These are phyloP conservation scores for Phyllosticta citrichinensis DNA, from an alignment of 2,329 filamentous ascomycete species.

Conservation along the genomic window DNA sequence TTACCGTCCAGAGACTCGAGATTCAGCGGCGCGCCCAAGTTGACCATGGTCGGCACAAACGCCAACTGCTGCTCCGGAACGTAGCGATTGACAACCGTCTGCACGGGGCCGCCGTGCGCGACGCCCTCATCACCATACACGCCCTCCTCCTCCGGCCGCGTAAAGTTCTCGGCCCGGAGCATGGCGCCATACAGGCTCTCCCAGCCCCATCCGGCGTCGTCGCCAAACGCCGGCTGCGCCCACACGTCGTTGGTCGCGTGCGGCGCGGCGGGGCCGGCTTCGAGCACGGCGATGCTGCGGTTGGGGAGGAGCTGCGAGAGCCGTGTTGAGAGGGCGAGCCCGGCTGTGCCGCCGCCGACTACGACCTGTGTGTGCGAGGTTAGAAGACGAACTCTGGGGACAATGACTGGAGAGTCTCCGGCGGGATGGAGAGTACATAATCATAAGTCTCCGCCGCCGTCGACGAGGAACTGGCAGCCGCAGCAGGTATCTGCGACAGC, in stretches of 20 bases:
- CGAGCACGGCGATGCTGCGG: slow-evolving; percentile 13
- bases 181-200: slow-evolving; percentile 16
- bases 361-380: background rate
- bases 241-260: slow-evolving; percentile 38
- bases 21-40: slow-evolving; percentile 33
- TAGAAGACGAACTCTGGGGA: background rate
- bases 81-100: slow-evolving; percentile 32
- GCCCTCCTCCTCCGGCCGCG: slow-evolving; percentile 14
- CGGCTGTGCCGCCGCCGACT: slow-evolving; percentile 14
- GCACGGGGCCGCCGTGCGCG: slow-evolving; percentile 22
- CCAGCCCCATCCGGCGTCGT: background rate
- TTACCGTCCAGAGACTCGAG: slow-evolving; percentile 41
- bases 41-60: slow-evolving; percentile 39
- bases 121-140: slow-evolving; percentile 20
- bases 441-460: background rate
- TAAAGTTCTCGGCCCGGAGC: slow-evolving; percentile 23
- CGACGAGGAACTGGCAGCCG: background rate
- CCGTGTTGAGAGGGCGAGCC: slow-evolving; percentile 12
- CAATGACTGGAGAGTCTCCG: no score
- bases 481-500: background rate
- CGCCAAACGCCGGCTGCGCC: slow-evolving; percentile 24
- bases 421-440: background rate
- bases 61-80: slow-evolving; percentile 34
- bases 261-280: slow-evolving; percentile 16
- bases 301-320: slow-evolving; percentile 19